Evolutionary conservation across 2,329 filamentous ascomycete species (phyloP), one percentile per base, ranked within the genome.

Genomic region (Aspergillus sergii): DNA sequence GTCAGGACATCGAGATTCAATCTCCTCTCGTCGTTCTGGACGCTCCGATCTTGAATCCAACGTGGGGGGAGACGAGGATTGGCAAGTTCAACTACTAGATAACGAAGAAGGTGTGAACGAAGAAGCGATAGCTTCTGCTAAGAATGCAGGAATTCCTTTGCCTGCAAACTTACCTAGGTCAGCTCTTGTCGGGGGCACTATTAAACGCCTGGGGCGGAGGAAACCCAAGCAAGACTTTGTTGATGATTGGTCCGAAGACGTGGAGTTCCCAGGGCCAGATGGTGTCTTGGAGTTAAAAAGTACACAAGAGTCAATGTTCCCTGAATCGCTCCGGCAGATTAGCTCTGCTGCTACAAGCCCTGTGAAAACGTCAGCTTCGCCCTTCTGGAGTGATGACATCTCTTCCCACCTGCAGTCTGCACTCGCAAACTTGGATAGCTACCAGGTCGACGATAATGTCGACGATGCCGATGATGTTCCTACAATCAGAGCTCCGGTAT

Each of bases 101-200:
- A 91, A 95, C 75, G 94, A 97, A 75, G 92, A 96, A 72, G 86
- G 88, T 66, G 92, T 92, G 1, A 96, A 91, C 11, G 81, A 89
- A 70, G 91, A 96, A 74, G 94, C 95, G 64, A 94, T 99, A 71
- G 88, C 91, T 28, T 91, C 93, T 8, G 94, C 94, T 39, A 91
- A 93, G 73, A 89, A 89, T 75, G 94, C 93, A 30, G 95, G 95
- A 69, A 97, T 99, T 67, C 94, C 95, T 8, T 88, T 98, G 61
- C 95, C 95, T 32, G 83, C 87, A 58, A 94, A 94, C 74, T 88
- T 98, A 36, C 93, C 94, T 1, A 88, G 91, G 34, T 97, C 94
- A 23, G 95, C 95, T 34, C 83, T 99, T 48, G 87, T 95, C 76
- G 94, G 94, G 59, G 95, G 95, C 58, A 94, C 93, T 11, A 98